Conservation (phyloP, 768 basidiomycete species). For the Scleroderma citrinum region DNA sequence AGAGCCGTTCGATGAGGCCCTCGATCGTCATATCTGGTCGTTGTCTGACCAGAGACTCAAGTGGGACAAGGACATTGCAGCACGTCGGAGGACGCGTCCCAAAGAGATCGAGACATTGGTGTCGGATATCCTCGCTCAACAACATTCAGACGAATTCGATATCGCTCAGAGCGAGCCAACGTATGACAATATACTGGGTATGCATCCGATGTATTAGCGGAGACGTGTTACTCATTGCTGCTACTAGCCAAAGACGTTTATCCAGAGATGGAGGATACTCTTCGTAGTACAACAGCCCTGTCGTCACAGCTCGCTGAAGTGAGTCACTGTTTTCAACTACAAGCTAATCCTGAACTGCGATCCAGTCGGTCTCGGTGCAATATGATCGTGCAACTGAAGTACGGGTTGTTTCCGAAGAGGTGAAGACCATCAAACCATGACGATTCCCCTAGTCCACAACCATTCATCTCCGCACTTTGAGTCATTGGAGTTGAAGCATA, state of each 20-base stretch:
- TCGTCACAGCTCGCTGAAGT: constrained; percentile 51
- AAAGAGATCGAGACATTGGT: constrained; percentile 41
- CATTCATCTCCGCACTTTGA: too few relatives aligned
- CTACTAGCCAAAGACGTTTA: constrained; percentile 17
- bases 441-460: neutral
- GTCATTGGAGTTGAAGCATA: too few relatives aligned
- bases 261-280: constrained; percentile 17
- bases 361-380: constrained; percentile 45
- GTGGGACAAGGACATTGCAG: constrained; percentile 69
- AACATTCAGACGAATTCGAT: constrained; percentile 26
- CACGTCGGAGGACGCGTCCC: constrained; percentile 60
- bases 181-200: constrained; percentile 7
- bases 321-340: constrained; percentile 8
- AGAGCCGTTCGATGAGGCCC: constrained; percentile 81
- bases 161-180: constrained; percentile 8
- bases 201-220: neutral
- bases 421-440: constrained; percentile 47
- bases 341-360: too few relatives aligned
- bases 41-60: constrained; percentile 67
- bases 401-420: constrained; percentile 40
- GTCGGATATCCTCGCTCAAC: constrained; percentile 32
- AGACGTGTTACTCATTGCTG: constrained; percentile 1
- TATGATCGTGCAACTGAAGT: constrained; percentile 45
- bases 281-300: constrained; percentile 34
- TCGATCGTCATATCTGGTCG: constrained; percentile 80